Evolutionary conservation across 768 basidiomycete species (phyloP), one percentile per base, ranked within the genome.

Genomic region (Xanthoconium stramineum): DNA sequence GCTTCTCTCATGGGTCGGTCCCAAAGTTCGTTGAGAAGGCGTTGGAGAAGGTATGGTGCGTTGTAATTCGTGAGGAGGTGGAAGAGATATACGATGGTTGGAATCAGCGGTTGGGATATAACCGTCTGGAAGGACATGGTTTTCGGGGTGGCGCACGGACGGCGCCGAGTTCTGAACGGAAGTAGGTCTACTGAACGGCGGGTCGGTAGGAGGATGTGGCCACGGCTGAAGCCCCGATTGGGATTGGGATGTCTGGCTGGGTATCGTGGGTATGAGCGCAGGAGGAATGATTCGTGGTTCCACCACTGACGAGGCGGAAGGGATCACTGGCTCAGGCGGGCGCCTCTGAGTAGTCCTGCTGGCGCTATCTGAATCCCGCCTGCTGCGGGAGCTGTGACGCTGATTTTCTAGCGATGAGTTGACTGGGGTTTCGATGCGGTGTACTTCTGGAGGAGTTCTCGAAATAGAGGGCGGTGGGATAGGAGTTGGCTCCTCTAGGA

Each of bases 21-120:
- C 69, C 37, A 61, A 13, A 3, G 61, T 64, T 15, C 19, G 67
- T 20, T 66, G 67, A 42, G 67, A 72, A 10, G 62, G 67, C 5
- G 67, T 60, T 8, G 69, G 65, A 29, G 71, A 72, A 19, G 69
- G 57, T 29, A 69, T 56, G 38, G 5, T 54, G 36, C 65, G 66
- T 17, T 69, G 73, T 19, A 83, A 57, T 55, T 76, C 81, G 52
- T 82, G 78, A 1, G 83, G 83, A 19, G 81, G 76, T 6, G 80
- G 81, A n/a, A 83, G 69, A 6, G 67, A 57, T 17, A 81, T 80
- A 19, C 70, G 65, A 11, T 72, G 70, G 53, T 76, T 70, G 0
- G 70, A 55, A 14, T 72, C 76, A 37, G 57, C 76, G 45, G n/a
- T 73, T 0, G 83, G 82, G 52, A 83, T 80, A 54, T 71, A 83